phyloP scores from a whole-genome alignment of 495 filamentous ascomycete genomes.

The Hypoxylon perforatum region DNA sequence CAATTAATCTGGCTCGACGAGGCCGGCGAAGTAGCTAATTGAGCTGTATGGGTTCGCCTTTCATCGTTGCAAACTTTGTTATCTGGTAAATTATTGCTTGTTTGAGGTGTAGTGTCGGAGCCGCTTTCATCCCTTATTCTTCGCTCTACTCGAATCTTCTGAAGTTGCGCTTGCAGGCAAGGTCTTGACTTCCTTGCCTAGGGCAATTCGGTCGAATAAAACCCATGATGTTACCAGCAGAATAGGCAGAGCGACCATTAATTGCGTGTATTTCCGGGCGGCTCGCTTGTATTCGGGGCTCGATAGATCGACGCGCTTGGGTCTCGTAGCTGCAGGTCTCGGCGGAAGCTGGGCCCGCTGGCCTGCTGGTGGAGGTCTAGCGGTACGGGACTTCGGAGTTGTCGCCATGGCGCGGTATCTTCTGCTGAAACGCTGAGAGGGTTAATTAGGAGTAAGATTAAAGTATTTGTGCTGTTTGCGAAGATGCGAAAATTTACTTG shows the following conservation, averaged over 20 bases:
- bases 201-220: conserved; percentile 52
- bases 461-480: too few species aligned
- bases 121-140: conserved; percentile 11
- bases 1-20: too few species aligned
- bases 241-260: conserved; percentile 59
- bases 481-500: too few species aligned
- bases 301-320: conserved; percentile 41
- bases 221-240: conserved; percentile 58
- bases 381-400: neutral
- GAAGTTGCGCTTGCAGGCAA: neutral
- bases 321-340: conserved; percentile 10
- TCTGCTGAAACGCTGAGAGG: too few species aligned
- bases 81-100: too few species aligned
- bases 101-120: neutral
- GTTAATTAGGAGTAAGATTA: too few species aligned
- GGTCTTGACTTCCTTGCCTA: conserved; percentile 18
- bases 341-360: conserved; percentile 9
- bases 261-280: conserved; percentile 49
- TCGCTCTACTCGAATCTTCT: neutral
- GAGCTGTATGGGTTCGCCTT: too few species aligned
- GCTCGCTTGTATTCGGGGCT: conserved; percentile 55
- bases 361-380: neutral
- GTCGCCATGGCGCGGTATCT: conserved; percentile 12
- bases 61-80: too few species aligned
- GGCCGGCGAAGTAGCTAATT: too few species aligned